Conservation (phyloP, 345 rosid genomes). For the Lumnitzera littorea region DNA sequence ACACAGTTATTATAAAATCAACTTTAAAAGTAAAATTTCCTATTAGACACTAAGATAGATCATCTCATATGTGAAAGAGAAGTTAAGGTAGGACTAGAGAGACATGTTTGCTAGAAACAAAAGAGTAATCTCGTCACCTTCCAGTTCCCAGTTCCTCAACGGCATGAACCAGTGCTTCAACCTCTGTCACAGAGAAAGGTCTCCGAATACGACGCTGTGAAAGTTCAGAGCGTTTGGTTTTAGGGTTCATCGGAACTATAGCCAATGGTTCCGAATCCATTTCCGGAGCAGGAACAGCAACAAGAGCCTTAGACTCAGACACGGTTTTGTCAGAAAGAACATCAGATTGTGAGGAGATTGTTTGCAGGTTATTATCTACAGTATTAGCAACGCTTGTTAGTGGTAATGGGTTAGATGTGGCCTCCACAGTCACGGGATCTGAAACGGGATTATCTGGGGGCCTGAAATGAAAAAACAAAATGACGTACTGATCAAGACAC, state of each 20-base stretch:
- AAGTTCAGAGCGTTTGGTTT: slow-evolving; percentile 60
- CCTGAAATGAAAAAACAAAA: slow-evolving; percentile 28
- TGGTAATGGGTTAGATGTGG: slow-evolving; percentile 26
- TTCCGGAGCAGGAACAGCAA: slow-evolving; percentile 35
- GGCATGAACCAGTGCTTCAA: slow-evolving; percentile 84
- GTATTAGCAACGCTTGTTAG: slow-evolving; percentile 19
- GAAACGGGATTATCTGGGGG: slow-evolving; percentile 26
- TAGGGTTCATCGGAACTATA: slow-evolving; percentile 58
- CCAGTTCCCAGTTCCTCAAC: slow-evolving; percentile 96
- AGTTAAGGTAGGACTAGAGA: too few relatives aligned
- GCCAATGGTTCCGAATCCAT: slow-evolving; percentile 47
- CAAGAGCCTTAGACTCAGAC: slow-evolving; percentile 64
- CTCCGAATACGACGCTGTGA: slow-evolving; percentile 93
- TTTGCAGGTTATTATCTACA: slow-evolving; percentile 36
- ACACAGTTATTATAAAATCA: not conserved
- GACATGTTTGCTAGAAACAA: too few relatives aligned
- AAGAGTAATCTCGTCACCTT: slow-evolving; percentile 32
- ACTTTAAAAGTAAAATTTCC: slow-evolving; percentile 3
- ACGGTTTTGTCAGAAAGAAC: slow-evolving; percentile 33
- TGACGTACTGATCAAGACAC: not conserved
- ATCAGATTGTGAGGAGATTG: slow-evolving; percentile 34
- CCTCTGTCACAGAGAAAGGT: slow-evolving; percentile 95
- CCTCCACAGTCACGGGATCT: slow-evolving; percentile 30
- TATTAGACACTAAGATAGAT: not conserved
- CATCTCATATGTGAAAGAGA: too few relatives aligned